Evolutionary conservation across 1,139 yeast genomes (phyloP), one percentile per base, ranked within the genome.

Genomic region (Yamadazyma atmosphaerica): DNA sequence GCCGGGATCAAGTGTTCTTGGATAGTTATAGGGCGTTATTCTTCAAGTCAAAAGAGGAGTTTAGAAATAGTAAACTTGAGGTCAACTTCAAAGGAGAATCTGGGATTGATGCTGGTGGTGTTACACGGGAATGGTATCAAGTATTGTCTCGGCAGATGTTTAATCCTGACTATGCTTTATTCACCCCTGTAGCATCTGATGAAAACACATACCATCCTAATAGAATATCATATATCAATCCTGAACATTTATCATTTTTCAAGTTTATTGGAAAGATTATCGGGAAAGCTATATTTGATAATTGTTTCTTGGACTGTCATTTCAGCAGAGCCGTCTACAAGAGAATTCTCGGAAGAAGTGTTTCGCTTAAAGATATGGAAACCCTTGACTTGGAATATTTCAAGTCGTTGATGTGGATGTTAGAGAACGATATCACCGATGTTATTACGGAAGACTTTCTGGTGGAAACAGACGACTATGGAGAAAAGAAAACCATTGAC

Each of bases 61-160:
- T 90, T 56, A 79, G 83, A 52, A 74, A 79, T 38, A 77, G 92
- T 4, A 82, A 84, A 46, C 68, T 92, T 49, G 92, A 86, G 39
- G 81, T 94, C 32, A 77, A 76, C 23, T 94, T 94, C 66, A 84
- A 83, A 50, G 96, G 96, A 3, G 99, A 94, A 59, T 86, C 86
- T 42, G 99, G 98, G 50, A 86, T 92, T 38, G 99, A 94, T 71
- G 98, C 97, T 2, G 99, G 99, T 51, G 99, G 99, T 37, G 84
- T 94, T 16, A 88, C 97, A 0, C 74, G 98, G 54, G 99, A 94
- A 60, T 94, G 98, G 98, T 90, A 84, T 55, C 98, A 89, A 58
- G 96, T 90, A 8, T 65, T 94, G 41, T 84, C 97, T 0, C 73
- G 97, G 45, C 98, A 92, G 61, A 90, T 94, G 87, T 89, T 92